Conservation (phyloP, 2,329 filamentous ascomycete species). For the Trichothecium roseum region DNA sequence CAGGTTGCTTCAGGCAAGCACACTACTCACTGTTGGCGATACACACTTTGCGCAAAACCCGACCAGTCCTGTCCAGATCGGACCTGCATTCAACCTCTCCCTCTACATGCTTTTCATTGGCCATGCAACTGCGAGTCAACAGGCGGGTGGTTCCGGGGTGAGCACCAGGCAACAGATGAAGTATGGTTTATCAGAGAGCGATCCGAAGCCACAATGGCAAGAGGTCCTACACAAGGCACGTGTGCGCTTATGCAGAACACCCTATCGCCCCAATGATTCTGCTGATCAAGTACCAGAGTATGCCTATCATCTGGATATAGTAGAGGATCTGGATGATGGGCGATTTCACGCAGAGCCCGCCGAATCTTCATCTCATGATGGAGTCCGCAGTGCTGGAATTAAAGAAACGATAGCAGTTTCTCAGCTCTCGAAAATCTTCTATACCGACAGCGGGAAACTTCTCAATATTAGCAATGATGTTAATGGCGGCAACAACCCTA, state of each 20-base stretch:
- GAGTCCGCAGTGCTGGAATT: slow-evolving; percentile 32
- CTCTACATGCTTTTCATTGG: slow-evolving; percentile 92
- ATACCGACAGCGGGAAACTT: slow-evolving; percentile 82
- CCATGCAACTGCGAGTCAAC: slow-evolving; percentile 41
- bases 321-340: slow-evolving; percentile 65
- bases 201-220: slow-evolving; percentile 72
- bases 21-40: slow-evolving; percentile 79
- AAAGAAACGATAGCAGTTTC: slow-evolving; percentile 42
- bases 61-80: slow-evolving; percentile 63
- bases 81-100: slow-evolving; percentile 75
- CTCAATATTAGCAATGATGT: slow-evolving; percentile 58
- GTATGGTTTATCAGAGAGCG: slow-evolving; percentile 24
- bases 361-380: slow-evolving; percentile 23
- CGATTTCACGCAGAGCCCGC: slow-evolving; percentile 36
- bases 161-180: not conserved
- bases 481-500: slow-evolving; percentile 34
- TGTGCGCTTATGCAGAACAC: slow-evolving; percentile 67
- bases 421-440: slow-evolving; percentile 80
- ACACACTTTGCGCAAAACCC: slow-evolving; percentile 64
- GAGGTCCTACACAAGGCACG: slow-evolving; percentile 91
- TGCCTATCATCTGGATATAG: slow-evolving; percentile 68
- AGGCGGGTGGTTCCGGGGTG: too few species aligned
- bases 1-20: slow-evolving; percentile 82
- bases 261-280: slow-evolving; percentile 13
- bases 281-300: slow-evolving; percentile 30